Evolutionary conservation across 768 basidiomycete species (phyloP).

Genomic region (Crucibulum laeve): DNA sequence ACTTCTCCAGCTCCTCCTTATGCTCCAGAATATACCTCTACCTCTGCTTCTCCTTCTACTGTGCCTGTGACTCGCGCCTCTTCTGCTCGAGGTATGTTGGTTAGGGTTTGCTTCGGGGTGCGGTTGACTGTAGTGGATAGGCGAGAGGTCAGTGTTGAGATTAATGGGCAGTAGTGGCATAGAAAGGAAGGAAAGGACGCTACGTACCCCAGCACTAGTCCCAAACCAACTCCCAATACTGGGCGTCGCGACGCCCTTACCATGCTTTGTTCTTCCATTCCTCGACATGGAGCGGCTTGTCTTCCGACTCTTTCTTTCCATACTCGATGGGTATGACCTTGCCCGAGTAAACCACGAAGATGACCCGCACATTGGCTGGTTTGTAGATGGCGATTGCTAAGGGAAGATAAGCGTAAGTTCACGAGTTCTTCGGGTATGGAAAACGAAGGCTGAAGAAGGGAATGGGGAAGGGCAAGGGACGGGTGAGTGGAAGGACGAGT

Average conservation of each 20-base stretch:
- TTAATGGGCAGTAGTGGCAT: too few species aligned
- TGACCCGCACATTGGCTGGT: constrained; percentile 81
- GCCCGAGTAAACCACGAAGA: constrained; percentile 78
- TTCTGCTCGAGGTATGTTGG: constrained; percentile 51
- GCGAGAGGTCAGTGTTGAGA: too few species aligned
- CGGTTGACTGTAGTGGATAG: too few species aligned
- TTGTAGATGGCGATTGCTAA: constrained; percentile 86
- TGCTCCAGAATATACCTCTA: constrained; percentile 43
- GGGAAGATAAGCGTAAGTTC: neutral
- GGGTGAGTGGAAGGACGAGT: neutral
- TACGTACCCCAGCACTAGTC: too few species aligned
- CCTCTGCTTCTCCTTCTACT: constrained; percentile 46
- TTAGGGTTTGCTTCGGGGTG: constrained; percentile 26
- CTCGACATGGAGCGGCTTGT: constrained; percentile 70
- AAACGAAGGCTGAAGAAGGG: neutral
- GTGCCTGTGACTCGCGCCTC: constrained; percentile 43
- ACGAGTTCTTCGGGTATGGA: neutral
- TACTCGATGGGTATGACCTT: constrained; percentile 90
- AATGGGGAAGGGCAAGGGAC: neutral
- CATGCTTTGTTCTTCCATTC: constrained; percentile 81
- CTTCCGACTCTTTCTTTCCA: constrained; percentile 81
- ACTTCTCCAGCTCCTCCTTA: constrained; percentile 38
- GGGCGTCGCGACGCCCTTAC: too few species aligned
- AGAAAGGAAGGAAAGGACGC: too few species aligned
- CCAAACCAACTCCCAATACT: too few species aligned